Conservation (phyloP, 768 basidiomycete species). For the Serendipita sp. region DNA sequence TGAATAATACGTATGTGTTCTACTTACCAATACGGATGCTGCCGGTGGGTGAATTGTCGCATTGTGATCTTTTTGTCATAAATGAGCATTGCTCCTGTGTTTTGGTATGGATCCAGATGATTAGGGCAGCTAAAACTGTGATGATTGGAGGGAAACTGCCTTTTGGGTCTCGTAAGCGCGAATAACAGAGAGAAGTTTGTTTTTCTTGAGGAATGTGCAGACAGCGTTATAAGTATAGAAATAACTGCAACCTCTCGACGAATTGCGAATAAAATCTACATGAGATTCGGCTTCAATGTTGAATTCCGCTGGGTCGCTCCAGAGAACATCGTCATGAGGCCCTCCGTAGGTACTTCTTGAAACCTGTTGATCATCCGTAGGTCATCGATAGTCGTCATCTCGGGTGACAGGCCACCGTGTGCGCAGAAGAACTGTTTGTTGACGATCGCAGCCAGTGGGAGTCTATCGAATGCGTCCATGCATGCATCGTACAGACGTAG, state of each 20-base stretch:
- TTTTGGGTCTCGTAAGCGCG: constrained; percentile 96
- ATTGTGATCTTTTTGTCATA: constrained; percentile 99
- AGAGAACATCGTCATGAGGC: constrained; percentile 96
- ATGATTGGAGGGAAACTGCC: constrained; percentile 98
- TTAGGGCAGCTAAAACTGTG: constrained; percentile 99
- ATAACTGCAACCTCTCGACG: constrained; percentile 92
- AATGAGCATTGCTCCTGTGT: constrained; percentile 97
- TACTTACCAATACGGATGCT: constrained; percentile 94
- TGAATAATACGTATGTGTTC: too few relatives aligned
- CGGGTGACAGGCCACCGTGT: constrained; percentile 92
- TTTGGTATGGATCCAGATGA: constrained; percentile 97
- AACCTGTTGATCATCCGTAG: constrained; percentile 95
- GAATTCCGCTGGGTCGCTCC: constrained; percentile 97
- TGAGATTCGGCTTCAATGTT: constrained; percentile 87
- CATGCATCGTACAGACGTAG: constrained; percentile 93
- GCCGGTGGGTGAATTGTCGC: constrained; percentile 88
- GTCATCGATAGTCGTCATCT: constrained; percentile 90
- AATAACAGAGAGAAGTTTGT: constrained; percentile 92
- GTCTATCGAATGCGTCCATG: constrained; percentile 93
- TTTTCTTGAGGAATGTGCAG: constrained; percentile 92
- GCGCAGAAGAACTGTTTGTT: constrained; percentile 99
- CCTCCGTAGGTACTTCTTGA: constrained; percentile 93
- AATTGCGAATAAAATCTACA: constrained; percentile 89
- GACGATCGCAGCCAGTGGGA: constrained; percentile 95
- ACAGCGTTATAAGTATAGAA: constrained; percentile 91